Evolutionary conservation across 768 basidiomycete species (phyloP).

Genomic region (Russula sp.): DNA sequence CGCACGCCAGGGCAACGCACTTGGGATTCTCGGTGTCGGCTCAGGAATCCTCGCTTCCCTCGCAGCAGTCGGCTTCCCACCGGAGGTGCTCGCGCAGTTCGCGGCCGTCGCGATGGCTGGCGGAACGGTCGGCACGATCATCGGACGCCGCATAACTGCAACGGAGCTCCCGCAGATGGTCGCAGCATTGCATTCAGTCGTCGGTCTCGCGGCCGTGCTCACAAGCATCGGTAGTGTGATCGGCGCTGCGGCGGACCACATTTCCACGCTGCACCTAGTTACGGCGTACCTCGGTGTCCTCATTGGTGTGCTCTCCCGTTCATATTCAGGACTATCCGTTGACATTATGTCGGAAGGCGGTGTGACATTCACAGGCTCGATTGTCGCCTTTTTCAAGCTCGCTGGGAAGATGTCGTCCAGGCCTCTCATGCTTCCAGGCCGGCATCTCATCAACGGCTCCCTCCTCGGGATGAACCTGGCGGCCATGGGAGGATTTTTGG

Average conservation of each 20-base stretch:
- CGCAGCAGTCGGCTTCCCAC: constrained; percentile 76
- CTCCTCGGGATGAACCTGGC: constrained; percentile 67
- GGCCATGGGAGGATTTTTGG: constrained; percentile 73
- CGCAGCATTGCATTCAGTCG: constrained; percentile 78
- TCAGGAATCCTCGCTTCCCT: constrained; percentile 78
- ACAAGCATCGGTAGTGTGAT: constrained; percentile 82
- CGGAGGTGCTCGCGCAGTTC: constrained; percentile 71
- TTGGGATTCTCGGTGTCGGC: constrained; percentile 82
- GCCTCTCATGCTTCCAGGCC: constrained; percentile 66
- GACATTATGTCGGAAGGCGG: constrained; percentile 44
- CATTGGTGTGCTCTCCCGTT: constrained; percentile 52
- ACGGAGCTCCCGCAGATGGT: constrained; percentile 86
- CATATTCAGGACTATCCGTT: background rate
- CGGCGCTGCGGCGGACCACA: constrained; percentile 53
- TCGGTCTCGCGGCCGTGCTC: constrained; percentile 83
- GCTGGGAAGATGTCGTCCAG: constrained; percentile 76
- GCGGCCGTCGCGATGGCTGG: constrained; percentile 72
- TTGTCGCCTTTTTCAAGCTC: constrained; percentile 85
- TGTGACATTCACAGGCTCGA: constrained; percentile 84
- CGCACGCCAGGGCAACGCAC: constrained; percentile 79
- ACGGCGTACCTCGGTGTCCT: constrained; percentile 84
- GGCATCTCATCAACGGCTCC: constrained; percentile 67
- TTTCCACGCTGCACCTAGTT: constrained; percentile 67
- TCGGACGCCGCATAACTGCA: constrained; percentile 79
- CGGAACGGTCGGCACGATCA: constrained; percentile 58